Evolutionary conservation across 805 yeast species (phyloP).

Genomic region (Candida nitratophila): DNA sequence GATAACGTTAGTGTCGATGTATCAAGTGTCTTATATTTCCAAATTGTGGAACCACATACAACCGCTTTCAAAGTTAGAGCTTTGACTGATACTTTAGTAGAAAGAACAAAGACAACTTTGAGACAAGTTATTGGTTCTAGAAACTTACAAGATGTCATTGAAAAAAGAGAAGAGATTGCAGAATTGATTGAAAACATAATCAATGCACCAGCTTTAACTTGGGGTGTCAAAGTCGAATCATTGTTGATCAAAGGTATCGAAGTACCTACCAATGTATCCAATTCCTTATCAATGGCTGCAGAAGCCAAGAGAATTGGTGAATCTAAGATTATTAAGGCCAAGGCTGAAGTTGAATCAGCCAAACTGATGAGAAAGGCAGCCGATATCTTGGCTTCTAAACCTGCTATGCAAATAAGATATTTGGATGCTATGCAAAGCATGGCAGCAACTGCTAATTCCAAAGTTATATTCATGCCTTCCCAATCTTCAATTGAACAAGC

Average conservation of each 20-base stretch:
- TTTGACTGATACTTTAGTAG: slow-evolving; percentile 46
- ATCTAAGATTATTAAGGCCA: slow-evolving; percentile 65
- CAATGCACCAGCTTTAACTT: slow-evolving; percentile 50
- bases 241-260: slow-evolving; percentile 61
- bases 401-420: slow-evolving; percentile 75
- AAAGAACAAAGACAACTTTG: slow-evolving; percentile 66
- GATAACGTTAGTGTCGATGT: slow-evolving; percentile 59
- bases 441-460: slow-evolving; percentile 56
- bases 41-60: slow-evolving; percentile 60
- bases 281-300: slow-evolving; percentile 64
- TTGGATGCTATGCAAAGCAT: slow-evolving; percentile 72
- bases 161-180: slow-evolving; percentile 66
- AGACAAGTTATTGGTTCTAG: slow-evolving; percentile 67
- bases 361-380: slow-evolving; percentile 75
- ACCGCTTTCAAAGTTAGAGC: slow-evolving; percentile 54
- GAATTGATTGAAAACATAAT: slow-evolving; percentile 55
- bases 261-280: slow-evolving; percentile 47
- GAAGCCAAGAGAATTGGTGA: slow-evolving; percentile 73
- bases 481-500: slow-evolving; percentile 30
- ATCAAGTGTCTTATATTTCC: slow-evolving; percentile 62
- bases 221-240: slow-evolving; percentile 68
- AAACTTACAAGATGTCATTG: slow-evolving; percentile 63
- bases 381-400: slow-evolving; percentile 63
- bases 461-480: slow-evolving; percentile 68
- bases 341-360: slow-evolving; percentile 71